Evolutionary conservation across 257 asterid genomes (phyloP), one percentile per base, ranked within the genome.

Genomic region (Forsythia viridissima): DNA sequence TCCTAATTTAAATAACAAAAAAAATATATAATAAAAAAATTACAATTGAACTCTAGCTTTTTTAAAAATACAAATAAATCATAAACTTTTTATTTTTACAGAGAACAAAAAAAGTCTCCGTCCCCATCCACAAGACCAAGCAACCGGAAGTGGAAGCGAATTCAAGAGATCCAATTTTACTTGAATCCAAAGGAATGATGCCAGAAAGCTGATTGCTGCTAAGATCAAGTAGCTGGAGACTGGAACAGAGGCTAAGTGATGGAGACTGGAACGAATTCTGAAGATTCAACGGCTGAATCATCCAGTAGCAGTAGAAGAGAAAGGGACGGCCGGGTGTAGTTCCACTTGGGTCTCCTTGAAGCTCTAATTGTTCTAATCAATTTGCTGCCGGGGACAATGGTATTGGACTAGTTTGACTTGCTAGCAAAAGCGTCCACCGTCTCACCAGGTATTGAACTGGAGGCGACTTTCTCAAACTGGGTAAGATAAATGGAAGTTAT

Each of bases 321-420:
- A 30, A 30, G 34, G 34, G 34, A 30, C 1, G 34, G 34, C n/a
- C n/a, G 34, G 34, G 34, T 0, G 34, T 90, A 0, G 97, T 94
- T 76, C 98, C 98, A 0, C 94, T 88, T 24, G 93, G 99, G 98
- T 94, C 99, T 37, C 97, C 97, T 24, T 79, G 94, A 20, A 87
- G 79, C 80, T 86, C 94, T 2, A 84, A 48, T 38, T 92, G 89
- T 81, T 30, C 34, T 30, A 30, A 92, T 72, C 93, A 88, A 63
- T 30, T 30, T 30, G 34, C 34, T 15, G 87, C 86, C 7, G 97
- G 89, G 74, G 95, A 90, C 18, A 88, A 76, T 74, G 83, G 85
- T 34, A 85, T 84, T 10, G 90, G 90, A 37, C 88, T 20, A 70
- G 87, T 80, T 80, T 96, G 2, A 82, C 97, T 38, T 93, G 87